Evolutionary conservation across 805 yeast genomes (phyloP).

Genomic region (Myxozyma neglecta): DNA sequence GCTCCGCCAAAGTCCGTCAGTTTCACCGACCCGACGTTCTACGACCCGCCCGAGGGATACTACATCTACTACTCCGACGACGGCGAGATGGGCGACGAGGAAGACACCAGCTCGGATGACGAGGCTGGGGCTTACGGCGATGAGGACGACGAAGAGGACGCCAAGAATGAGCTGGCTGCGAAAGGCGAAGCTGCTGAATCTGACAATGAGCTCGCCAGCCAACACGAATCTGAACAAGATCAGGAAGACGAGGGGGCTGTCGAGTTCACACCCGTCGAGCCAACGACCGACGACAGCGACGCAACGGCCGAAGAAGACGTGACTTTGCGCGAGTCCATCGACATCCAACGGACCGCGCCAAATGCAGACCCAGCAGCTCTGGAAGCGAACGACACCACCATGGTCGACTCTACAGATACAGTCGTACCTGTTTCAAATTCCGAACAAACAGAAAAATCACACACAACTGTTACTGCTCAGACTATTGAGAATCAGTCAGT

Average conservation of each 20-base stretch:
- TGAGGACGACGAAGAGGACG: conserved; percentile 2
- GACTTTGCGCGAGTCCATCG: conserved; percentile 15
- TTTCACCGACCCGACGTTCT: conserved; percentile 21
- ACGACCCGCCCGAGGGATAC: conserved; percentile 30
- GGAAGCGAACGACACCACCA: neutral
- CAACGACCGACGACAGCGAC: neutral
- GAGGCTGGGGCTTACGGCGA: conserved; percentile 3
- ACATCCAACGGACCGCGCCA: neutral
- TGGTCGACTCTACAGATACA: too few species aligned
- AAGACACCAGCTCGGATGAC: conserved; percentile 9
- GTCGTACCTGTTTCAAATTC: too few species aligned
- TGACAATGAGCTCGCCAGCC: too few species aligned
- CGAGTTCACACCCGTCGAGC: conserved; percentile 7
- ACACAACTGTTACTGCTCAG: too few species aligned
- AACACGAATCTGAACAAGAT: neutral
- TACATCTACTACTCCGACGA: conserved; percentile 19
- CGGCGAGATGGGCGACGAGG: conserved; percentile 28
- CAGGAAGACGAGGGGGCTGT: conserved; percentile 1
- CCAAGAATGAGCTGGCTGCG: too few species aligned
- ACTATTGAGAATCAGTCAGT: too few species aligned
- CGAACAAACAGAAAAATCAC: neutral
- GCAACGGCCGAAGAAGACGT: conserved; percentile 5
- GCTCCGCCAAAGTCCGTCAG: conserved; percentile 15
- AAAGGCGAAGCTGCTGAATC: too few species aligned
- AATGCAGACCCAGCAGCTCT: neutral